Evolutionary conservation across 805 yeast genomes (phyloP), one percentile per base, ranked within the genome.

Genomic region (Ogataea degrootiae): DNA sequence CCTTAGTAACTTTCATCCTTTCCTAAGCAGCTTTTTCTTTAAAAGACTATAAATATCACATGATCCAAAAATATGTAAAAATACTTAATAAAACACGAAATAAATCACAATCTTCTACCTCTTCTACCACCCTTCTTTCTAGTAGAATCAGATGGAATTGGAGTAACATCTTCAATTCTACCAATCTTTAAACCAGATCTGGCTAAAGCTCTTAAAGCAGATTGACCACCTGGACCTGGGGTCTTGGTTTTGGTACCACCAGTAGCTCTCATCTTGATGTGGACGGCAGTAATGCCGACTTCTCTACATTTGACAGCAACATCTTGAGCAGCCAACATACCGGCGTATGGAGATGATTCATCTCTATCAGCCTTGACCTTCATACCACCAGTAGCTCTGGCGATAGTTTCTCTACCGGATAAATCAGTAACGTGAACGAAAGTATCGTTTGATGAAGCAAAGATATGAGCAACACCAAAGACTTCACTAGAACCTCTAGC

Each of bases 91-190:
- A 21, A 37, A 21, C 14, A 36, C 34, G 31, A 48, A 46, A 41
- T 51, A 37, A 56, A 54, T 65, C 61, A 67, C 56, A 91, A 86
- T 87, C 99, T 90, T 86, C 99, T 92, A 92, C 99, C 99, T 85
- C 99, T 91, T 84, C 99, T 94, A 88, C 99, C 99, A 89, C 99
- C 99, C 96, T 94, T 95, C 89, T 92, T 88, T 87, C 99, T 94
- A 77, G 99, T 95, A 70, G 98, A 91, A 79, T 94, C 99, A 66
- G 99, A 94, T 77, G 99, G 99, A 69, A 94, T 91, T 77, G 99
- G 99, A 66, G 99, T 94, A 65, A 94, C 99, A 77, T 94, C 99
- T 83, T 95, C 99, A 68, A 94, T 94, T 80, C 99, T 90, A 70
- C 99, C 99, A 65, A 94, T 94, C 85, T 96, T 91, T 78, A 94